A percentile compares a stretch with the other conserved stretches of the same genome.
Conservation (phyloP, 2,329 filamentous ascomycete species). For the Aureobasidium sp. region DNA sequence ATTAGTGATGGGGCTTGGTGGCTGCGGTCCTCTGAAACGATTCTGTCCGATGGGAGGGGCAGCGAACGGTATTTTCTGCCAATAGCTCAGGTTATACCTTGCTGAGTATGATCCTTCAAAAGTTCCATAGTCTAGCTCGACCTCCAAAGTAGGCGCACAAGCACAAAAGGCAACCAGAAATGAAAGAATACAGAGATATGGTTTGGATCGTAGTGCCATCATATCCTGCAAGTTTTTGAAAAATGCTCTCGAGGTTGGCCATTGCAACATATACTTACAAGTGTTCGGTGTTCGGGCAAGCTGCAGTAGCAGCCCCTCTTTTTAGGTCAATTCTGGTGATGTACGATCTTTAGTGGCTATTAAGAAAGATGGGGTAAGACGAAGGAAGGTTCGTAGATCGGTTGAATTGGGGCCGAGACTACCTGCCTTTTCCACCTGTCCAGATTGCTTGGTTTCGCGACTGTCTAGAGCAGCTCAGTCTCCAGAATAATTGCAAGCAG, state of each 20-base stretch:
- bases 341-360: neutral
- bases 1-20: constrained; percentile 41
- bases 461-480: too few relatives aligned
- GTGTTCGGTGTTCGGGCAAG: neutral
- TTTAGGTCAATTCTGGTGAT: neutral
- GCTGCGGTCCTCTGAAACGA: constrained; percentile 55
- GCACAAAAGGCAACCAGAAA: neutral
- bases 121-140: constrained; percentile 17
- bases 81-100: constrained; percentile 35
- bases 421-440: neutral
- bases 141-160: neutral
- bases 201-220: neutral
- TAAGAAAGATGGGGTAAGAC: neutral
- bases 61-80: constrained; percentile 54
- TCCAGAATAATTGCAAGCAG: too few relatives aligned
- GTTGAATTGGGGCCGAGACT: constrained; percentile 2
- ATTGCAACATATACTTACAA: neutral
- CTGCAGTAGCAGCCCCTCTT: neutral
- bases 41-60: constrained; percentile 52
- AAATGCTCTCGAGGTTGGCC: neutral
- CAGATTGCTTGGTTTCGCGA: too few relatives aligned
- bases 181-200: neutral
- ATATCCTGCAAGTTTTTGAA: neutral
- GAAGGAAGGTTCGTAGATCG: neutral
- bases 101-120: constrained; percentile 16